Evolutionary conservation across 208 protist genomes (phyloP).

Genomic region (Crithidia brevicula): DNA sequence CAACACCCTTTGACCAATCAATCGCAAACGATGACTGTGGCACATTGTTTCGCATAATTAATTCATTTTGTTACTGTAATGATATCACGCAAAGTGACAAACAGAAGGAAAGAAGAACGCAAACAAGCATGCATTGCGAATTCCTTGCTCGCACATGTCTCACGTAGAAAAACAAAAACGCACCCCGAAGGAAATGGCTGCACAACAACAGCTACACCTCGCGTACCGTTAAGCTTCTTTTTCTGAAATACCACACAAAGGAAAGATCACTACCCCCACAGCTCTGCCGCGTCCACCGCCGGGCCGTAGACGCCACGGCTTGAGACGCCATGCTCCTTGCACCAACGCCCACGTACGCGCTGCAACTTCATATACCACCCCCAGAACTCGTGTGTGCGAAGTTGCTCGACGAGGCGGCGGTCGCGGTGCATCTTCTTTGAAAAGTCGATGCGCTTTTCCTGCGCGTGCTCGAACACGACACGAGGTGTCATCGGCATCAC

Average conservation of each 20-base stretch:
- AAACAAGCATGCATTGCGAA: no score
- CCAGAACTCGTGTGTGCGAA: slow-evolving; percentile 88
- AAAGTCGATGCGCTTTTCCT: slow-evolving; percentile 88
- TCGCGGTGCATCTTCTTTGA: slow-evolving; percentile 80
- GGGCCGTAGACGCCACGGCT: slow-evolving; percentile 91
- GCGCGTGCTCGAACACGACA: slow-evolving; percentile 85
- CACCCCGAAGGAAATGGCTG: no score
- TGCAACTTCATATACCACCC: slow-evolving; percentile 93
- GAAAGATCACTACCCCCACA: slow-evolving; percentile 73
- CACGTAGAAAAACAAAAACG: no score
- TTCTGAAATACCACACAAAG: slow-evolving; percentile 8
- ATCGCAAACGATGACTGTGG: no score
- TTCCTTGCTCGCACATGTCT: no score
- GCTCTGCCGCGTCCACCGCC: slow-evolving; percentile 89
- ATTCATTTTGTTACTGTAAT: no score
- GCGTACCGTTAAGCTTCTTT: no score
- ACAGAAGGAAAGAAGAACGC: no score
- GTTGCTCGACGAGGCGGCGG: slow-evolving; percentile 66
- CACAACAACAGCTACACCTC: not conserved
- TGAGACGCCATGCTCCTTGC: slow-evolving; percentile 86
- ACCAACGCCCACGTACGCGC: slow-evolving; percentile 90
- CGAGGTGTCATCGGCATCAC: slow-evolving; percentile 92
- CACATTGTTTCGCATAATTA: no score
- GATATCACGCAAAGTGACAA: no score
- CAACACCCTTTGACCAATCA: no score